Conservation (phyloP, 169 alveolate species). For the Eimeria sp. region DNA sequence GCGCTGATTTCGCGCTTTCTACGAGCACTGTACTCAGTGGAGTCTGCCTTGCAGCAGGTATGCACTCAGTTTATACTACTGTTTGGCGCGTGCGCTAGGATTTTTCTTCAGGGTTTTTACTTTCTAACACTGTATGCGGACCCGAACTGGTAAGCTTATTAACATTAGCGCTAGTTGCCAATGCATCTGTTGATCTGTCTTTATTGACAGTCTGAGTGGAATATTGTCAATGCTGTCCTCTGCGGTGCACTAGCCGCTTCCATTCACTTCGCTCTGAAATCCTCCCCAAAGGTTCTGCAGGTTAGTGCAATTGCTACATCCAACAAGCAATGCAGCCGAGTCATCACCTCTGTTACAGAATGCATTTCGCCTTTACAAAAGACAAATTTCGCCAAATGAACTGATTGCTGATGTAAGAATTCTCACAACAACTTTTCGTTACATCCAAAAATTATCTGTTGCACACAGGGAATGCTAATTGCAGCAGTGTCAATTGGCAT, state of each 20-base stretch:
- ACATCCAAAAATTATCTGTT: neutral
- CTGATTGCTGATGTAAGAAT: conserved; percentile 27
- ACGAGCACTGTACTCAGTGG: conserved; percentile 71
- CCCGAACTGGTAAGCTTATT: conserved; percentile 50
- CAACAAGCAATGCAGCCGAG: neutral
- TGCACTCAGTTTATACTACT: neutral
- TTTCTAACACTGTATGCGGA: conserved; percentile 70
- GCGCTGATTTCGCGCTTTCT: conserved; percentile 78
- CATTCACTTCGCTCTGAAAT: conserved; percentile 51
- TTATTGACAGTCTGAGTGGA: conserved; percentile 63
- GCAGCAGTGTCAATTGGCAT: conserved; percentile 57
- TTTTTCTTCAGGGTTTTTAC: conserved; percentile 20
- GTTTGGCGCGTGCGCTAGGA: neutral
- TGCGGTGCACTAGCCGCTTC: conserved; percentile 70
- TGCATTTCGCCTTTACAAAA: conserved; percentile 37
- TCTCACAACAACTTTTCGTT: neutral
- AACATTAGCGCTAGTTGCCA: neutral
- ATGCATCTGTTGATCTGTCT: neutral
- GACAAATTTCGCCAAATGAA: conserved; percentile 24
- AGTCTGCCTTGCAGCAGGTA: conserved; percentile 62
- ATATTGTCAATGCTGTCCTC: conserved; percentile 72
- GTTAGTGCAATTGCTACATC: neutral
- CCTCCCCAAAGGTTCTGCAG: conserved; percentile 62
- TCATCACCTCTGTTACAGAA: neutral
- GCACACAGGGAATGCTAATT: conserved; percentile 44